phyloP scores from a whole-genome alignment of 129 eudicot species.

The Lactuca saligna region DNA sequence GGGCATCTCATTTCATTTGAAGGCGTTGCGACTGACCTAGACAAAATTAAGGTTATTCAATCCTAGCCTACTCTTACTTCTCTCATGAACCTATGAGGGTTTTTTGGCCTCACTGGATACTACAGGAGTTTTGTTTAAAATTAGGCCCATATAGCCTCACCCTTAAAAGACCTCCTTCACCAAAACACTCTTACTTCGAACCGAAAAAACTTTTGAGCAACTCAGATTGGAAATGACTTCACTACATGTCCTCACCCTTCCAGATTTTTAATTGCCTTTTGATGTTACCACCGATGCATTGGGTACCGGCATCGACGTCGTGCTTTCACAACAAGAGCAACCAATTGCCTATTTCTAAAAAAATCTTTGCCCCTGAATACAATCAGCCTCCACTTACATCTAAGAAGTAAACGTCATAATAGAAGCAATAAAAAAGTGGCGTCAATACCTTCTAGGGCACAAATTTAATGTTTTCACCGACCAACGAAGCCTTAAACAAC shows the following conservation, averaged over 20 bases:
- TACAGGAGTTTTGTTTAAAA: background rate
- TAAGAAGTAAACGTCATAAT: no score
- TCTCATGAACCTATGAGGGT: background rate
- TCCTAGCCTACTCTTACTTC: background rate
- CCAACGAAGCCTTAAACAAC: no score
- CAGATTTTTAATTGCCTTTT: background rate
- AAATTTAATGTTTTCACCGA: no score
- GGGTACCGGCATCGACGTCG: background rate
- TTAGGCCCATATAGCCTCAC: background rate
- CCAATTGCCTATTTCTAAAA: constrained; percentile 8
- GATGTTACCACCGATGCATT: constrained; percentile 14
- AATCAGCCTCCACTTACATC: no score
- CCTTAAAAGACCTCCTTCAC: background rate
- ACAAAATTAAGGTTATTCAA: background rate
- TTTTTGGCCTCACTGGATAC: background rate
- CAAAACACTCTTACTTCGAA: no score
- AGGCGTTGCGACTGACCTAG: background rate
- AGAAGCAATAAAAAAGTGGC: no score
- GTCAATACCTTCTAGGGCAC: no score
- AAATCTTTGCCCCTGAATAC: background rate
- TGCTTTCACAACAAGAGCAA: background rate
- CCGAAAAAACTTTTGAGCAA: background rate
- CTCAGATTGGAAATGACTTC: background rate
- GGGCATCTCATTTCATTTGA: background rate
- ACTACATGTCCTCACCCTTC: background rate